Percentiles rank a stretch among this genome's conserved stretches.
Conservation (phyloP, 345 rosid species). For the Boechera divaricarpa region DNA sequence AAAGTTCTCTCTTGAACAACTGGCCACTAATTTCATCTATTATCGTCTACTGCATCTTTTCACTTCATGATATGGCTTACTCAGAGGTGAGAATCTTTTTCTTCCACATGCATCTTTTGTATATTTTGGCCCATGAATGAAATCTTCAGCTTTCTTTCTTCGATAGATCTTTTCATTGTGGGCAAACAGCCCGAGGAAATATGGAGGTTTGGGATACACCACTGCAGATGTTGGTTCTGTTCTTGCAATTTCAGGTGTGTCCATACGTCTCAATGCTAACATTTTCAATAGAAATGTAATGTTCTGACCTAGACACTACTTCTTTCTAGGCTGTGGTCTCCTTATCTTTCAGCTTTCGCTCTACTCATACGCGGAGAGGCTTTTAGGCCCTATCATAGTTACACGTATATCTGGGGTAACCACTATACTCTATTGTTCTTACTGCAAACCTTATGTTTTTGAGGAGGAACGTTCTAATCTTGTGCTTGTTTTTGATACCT, state of each 20-base stretch:
- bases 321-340: constrained; percentile 70
- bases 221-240: constrained; percentile 70
- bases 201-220: constrained; percentile 77
- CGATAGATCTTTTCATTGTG: constrained; percentile 79
- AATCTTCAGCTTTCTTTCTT: constrained; percentile 1
- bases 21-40: constrained; percentile 96
- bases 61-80: constrained; percentile 97
- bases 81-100: constrained; percentile 60
- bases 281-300: background rate
- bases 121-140: background rate
- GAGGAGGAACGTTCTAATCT: constrained; percentile 26
- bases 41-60: constrained; percentile 79
- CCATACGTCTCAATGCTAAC: constrained; percentile 2
- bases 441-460: background rate
- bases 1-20: constrained; percentile 59
- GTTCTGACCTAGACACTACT: constrained; percentile 27
- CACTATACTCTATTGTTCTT: constrained; percentile 9
- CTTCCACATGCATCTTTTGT: constrained; percentile 21
- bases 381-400: constrained; percentile 62
- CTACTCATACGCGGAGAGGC: constrained; percentile 67
- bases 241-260: constrained; percentile 76
- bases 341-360: constrained; percentile 73
- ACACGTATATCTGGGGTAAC: constrained; percentile 74
- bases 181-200: constrained; percentile 80
- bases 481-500: constrained; percentile 23